phyloP scores from a whole-genome alignment of 345 rosid species.

The Citrus sp. region DNA sequence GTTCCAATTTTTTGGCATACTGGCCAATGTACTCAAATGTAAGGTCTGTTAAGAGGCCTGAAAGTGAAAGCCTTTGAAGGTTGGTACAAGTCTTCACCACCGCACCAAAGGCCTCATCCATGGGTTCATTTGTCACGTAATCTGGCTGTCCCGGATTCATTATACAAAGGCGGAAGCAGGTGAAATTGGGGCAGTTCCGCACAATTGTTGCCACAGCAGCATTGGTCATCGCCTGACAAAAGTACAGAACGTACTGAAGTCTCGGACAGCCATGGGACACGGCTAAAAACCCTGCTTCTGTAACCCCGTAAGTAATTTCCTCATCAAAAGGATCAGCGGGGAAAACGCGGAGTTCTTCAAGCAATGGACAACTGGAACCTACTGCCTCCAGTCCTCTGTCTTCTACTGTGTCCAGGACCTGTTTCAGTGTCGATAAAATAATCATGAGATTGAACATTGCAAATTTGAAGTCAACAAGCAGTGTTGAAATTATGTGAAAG shows the following conservation, averaged over 20 bases:
- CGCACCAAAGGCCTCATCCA: conserved; percentile 77
- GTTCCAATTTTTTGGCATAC: conserved; percentile 65
- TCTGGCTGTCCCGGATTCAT: conserved; percentile 66
- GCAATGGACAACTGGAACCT: conserved; percentile 47
- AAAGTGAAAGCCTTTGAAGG: conserved; percentile 63
- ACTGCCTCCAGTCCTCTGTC: conserved; percentile 64
- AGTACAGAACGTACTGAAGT: conserved; percentile 64
- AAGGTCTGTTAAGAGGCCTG: conserved; percentile 58
- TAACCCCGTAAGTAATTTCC: conserved; percentile 47
- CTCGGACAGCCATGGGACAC: conserved; percentile 57
- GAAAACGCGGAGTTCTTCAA: conserved; percentile 73
- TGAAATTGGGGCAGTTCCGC: conserved; percentile 63
- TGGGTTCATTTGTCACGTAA: conserved; percentile 51
- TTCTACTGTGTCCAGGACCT: conserved; percentile 67
- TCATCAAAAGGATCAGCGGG: conserved; percentile 61
- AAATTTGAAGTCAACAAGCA: neutral
- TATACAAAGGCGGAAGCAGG: conserved; percentile 68
- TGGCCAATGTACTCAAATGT: conserved; percentile 60
- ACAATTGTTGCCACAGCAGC: conserved; percentile 64
- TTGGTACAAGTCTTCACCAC: conserved; percentile 59
- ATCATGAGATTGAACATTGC: neutral
- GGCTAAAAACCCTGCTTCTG: conserved; percentile 59
- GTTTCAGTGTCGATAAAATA: conserved; percentile 7
- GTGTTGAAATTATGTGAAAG: neutral
- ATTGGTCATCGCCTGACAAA: conserved; percentile 68